phyloP scores from a whole-genome alignment of 2,329 filamentous ascomycete species.

The Orbilia brochopaga region DNA sequence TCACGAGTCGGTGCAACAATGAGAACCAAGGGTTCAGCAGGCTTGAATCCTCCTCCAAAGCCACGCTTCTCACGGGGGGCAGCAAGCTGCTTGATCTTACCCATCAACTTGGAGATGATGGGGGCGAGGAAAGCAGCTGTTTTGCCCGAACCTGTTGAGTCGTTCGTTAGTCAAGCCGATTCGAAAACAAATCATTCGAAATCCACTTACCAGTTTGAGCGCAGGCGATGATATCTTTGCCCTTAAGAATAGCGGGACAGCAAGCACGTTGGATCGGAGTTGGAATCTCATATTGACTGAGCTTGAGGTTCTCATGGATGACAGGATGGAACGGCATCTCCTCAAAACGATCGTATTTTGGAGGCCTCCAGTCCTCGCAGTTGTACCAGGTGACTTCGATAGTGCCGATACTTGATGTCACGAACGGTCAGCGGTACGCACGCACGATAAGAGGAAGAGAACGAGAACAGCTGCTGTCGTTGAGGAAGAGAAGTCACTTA shows the following conservation, averaged over 20 bases:
- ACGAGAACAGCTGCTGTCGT: constrained; percentile 52
- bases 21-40: constrained; percentile 84
- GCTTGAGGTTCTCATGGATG: constrained; percentile 76
- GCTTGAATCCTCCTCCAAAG: constrained; percentile 73
- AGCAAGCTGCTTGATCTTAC: constrained; percentile 86
- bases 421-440: constrained; percentile 10
- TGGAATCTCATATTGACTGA: constrained; percentile 70
- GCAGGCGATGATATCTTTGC: constrained; percentile 82
- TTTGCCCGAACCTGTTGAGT: constrained; percentile 81
- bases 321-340: constrained; percentile 83
- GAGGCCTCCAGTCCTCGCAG: constrained; percentile 63
- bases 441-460: not conserved
- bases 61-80: constrained; percentile 68
- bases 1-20: constrained; percentile 87
- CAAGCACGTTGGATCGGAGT: constrained; percentile 89
- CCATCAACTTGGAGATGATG: constrained; percentile 88
- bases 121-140: constrained; percentile 92
- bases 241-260: constrained; percentile 77
- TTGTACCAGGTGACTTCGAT: constrained; percentile 68
- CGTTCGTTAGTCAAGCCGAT: constrained; percentile 8
- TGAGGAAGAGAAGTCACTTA: constrained; percentile 10
- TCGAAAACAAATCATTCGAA: not conserved
- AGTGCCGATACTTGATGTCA: constrained; percentile 61
- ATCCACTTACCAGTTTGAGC: constrained; percentile 83
- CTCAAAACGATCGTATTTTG: constrained; percentile 64